Evolutionary conservation across 2,329 filamentous ascomycete species (phyloP), one percentile per base, ranked within the genome.

Genomic region (Nemania diffusa): DNA sequence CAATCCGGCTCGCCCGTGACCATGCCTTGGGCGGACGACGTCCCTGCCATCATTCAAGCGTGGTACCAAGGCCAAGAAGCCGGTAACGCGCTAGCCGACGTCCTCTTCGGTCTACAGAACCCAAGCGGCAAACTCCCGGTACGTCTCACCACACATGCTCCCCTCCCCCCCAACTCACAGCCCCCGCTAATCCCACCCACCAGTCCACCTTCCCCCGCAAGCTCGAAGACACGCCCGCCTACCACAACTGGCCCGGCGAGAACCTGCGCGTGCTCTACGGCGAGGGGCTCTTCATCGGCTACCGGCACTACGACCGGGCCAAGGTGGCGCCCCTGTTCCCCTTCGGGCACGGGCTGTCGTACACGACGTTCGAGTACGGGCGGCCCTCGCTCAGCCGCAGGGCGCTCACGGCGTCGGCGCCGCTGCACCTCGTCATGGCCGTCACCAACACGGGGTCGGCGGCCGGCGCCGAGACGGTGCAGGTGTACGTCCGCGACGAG

Each of bases 281-380:
- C 59, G 91, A 94, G 77, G 91, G 90, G 15, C 79, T 93, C 13
- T 92, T 89, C 78, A 86, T 93, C 62, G 91, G 91, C 2, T 93
- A 94, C 79, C 81, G 88, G 20, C 89, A 92, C 78, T 93, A 92
- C 77, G 91, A 94, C 73, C 86, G 86, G 22, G 80, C 83, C 13
- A 82, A 82, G 27, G 84, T 90, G 57, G 79, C 83, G 5, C 88
- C 89, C 0, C 82, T 91, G 0, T 93, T 92, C 79, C 84, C 90
- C 29, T 93, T 93, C 71, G 91, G 91, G 11, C 90, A 92, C 75
- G 91, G 91, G 1, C 83, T 93, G 7, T 91, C 89, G 0, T 94
- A 93, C 77, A 92, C 91, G 0, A 85, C 81, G 0, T 93, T 93
- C 75, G 83, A 85, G 53, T 90, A 92, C 73, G 87, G 88, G 15